phyloP scores from a whole-genome alignment of 176 grass and related monocot genomes.

The Aegilops speltoides region DNA sequence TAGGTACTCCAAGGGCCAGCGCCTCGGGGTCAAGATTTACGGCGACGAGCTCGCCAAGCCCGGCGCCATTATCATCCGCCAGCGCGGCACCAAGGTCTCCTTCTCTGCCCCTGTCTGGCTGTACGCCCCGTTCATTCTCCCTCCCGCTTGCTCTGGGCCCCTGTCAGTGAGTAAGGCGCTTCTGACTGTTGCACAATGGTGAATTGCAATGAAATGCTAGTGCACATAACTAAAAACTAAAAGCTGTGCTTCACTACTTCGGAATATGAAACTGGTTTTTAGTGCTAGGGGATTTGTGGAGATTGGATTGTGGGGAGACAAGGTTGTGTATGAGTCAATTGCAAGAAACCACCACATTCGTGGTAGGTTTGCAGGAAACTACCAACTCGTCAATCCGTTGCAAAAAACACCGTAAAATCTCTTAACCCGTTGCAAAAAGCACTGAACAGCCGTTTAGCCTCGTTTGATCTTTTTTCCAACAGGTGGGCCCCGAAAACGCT shows the following conservation, averaged over 20 bases:
- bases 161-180: too few species aligned
- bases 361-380: too few species aligned
- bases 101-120: background rate
- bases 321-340: background rate
- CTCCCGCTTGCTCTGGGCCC: too few species aligned
- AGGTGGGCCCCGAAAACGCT: too few species aligned
- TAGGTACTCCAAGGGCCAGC: slow-evolving; percentile 74
- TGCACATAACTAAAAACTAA: background rate
- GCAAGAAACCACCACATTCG: too few species aligned
- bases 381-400: too few species aligned
- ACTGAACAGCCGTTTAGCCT: too few species aligned
- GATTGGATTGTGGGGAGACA: background rate
- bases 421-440: too few species aligned
- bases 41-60: slow-evolving; percentile 92
- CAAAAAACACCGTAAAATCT: too few species aligned
- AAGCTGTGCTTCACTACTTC: background rate
- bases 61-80: slow-evolving; percentile 92
- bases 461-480: too few species aligned
- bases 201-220: background rate
- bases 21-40: slow-evolving; percentile 93
- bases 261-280: background rate
- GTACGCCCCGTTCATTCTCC: background rate
- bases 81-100: slow-evolving; percentile 85
- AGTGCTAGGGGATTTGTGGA: background rate
- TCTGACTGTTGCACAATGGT: background rate